Percentiles rank a stretch among this genome's conserved stretches.
These are phyloP conservation scores for Acacia concinna DNA, from an alignment of 331 rosid genomes.

Conservation along the genomic window DNA sequence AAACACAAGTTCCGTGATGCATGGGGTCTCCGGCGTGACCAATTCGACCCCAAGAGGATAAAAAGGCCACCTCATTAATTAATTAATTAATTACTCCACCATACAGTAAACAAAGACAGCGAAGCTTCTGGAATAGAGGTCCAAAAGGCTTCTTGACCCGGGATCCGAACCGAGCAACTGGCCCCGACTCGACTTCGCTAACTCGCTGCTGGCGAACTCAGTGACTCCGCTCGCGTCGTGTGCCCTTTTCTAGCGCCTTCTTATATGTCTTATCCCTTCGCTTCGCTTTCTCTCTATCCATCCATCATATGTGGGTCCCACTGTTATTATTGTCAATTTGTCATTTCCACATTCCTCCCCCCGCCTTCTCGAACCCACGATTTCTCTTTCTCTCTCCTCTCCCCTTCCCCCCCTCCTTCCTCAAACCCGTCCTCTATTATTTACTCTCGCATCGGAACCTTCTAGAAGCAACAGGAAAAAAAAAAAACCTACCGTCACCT, in stretches of 20 bases:
- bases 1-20: neutral
- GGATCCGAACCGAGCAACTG: conserved; percentile 16
- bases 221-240: neutral
- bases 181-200: neutral
- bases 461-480: conserved; percentile 65
- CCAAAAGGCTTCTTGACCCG: neutral
- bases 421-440: conserved; percentile 8
- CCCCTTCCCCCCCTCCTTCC: neutral
- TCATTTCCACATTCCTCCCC: neutral
- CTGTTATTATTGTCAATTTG: neutral
- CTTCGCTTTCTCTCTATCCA: neutral
- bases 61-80: neutral
- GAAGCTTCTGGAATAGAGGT: conserved; percentile 64
- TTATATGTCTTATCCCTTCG: conserved; percentile 26
- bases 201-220: neutral
- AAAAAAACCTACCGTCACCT: conserved; percentile 32
- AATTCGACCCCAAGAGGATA: conserved; percentile 33
- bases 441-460: conserved; percentile 53
- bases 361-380: conserved; percentile 51
- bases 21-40: neutral
- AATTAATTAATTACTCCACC: too few species aligned
- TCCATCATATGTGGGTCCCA: conserved; percentile 35
- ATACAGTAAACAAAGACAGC: conserved; percentile 15
- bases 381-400: conserved; percentile 11
- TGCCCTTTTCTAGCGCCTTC: conserved; percentile 41